A percentile compares a stretch with the other conserved stretches of the same genome.
Evolutionary conservation across 805 yeast genomes (phyloP).

Genomic region (Isabelozyma pseudorhagii): DNA sequence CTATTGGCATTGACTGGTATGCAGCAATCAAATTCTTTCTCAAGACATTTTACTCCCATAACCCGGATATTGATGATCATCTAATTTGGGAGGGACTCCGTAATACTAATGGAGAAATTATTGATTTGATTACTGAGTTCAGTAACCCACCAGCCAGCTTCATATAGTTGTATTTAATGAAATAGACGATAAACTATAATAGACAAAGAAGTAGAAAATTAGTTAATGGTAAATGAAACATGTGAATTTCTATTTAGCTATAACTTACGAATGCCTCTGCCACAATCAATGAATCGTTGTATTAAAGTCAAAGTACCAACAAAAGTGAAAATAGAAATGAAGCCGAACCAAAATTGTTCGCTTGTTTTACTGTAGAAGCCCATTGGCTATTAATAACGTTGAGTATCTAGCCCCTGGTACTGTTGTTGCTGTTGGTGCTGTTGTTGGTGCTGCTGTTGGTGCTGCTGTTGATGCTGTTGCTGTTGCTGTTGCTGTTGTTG

Average conservation of each 20-base stretch:
- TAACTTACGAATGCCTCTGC: too few species aligned
- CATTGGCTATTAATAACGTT: not conserved
- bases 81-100: not conserved
- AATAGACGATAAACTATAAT: not conserved
- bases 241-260: too few species aligned
- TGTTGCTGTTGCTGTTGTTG: slow-evolving; percentile 5
- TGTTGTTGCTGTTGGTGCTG: slow-evolving; percentile 6
- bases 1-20: not conserved
- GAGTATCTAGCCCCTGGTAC: not conserved
- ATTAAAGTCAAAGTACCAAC: too few species aligned
- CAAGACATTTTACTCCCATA: not conserved
- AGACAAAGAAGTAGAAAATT: too few species aligned
- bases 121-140: not conserved
- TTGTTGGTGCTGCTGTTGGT: slow-evolving; percentile 15
- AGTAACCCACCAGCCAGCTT: not conserved
- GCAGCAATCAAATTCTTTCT: not conserved
- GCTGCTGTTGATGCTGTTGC: slow-evolving; percentile 13
- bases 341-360: too few species aligned
- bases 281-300: too few species aligned
- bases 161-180: not conserved
- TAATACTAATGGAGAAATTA: not conserved
- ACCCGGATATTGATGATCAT: not conserved
- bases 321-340: too few species aligned
- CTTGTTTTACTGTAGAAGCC: too few species aligned
- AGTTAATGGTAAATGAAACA: too few species aligned